phyloP scores from a whole-genome alignment of 495 filamentous ascomycete species.

The Xylaria intraflava region DNA sequence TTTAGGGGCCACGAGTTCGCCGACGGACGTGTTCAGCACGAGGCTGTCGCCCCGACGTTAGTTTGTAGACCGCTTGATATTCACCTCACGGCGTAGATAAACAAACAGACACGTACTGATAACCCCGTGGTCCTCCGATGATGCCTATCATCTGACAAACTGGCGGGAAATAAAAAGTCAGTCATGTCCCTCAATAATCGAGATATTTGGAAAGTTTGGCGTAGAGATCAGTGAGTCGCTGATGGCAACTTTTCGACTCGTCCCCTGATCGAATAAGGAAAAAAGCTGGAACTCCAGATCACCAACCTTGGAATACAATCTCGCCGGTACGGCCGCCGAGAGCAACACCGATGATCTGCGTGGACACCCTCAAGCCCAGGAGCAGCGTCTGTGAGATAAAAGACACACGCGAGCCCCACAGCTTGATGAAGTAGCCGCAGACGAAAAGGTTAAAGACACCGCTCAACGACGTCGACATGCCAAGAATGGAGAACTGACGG shows the following conservation, averaged over 20 bases:
- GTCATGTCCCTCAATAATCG: not conserved
- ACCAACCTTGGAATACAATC: conserved; percentile 42
- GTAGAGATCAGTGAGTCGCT: too few species aligned
- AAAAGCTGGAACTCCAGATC: conserved; percentile 15
- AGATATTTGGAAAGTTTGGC: too few species aligned
- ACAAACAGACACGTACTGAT: conserved; percentile 30
- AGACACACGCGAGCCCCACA: conserved; percentile 45
- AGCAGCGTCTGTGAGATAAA: conserved; percentile 46
- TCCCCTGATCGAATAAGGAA: not conserved
- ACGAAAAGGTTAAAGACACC: conserved; percentile 52
- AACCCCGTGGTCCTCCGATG: conserved; percentile 51
- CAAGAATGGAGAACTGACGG: conserved; percentile 44
- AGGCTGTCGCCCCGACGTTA: conserved; percentile 25
- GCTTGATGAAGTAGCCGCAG: conserved; percentile 51
- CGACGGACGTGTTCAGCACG: conserved; percentile 47
- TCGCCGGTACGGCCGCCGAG: conserved; percentile 46
- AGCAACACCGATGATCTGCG: conserved; percentile 49
- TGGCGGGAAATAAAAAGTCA: not conserved
- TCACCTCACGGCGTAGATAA: not conserved
- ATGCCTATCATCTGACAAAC: conserved; percentile 47
- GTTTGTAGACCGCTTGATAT: not conserved
- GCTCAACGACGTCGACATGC: conserved; percentile 43
- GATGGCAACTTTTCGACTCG: too few species aligned
- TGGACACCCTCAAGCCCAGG: conserved; percentile 44
- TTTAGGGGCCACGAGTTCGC: conserved; percentile 42